Base-by-base conservation (phyloP, 2,329 filamentous ascomycete genomes). In the Cytospora chrysosperma region DNA sequence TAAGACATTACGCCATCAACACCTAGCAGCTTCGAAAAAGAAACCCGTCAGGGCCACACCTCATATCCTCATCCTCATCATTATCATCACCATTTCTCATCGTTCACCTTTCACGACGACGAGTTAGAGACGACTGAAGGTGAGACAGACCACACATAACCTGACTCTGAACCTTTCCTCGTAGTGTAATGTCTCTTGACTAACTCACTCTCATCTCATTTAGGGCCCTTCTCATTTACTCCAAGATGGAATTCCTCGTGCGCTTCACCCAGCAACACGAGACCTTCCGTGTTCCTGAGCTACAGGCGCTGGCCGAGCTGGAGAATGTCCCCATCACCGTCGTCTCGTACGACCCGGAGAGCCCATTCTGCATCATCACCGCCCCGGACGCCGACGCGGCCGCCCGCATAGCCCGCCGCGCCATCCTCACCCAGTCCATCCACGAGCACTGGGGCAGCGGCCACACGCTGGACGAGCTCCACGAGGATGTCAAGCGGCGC, bases 221-320 rank as follows among this genome's bases (percentile, higher is more conserved):
- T n/a, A 47, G 43, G 43, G 12, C 34, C 5, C 34, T 15, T 30
- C 4, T 30, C 28, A 30, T 13, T 37, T 13, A 24, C 43, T 47
- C n/a, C 43, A 47, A 47, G n/a, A 47, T 47, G 43, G 43, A 47
- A 13, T 98, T 91, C 72, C 83, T 99, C 65, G 88, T 99, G 68
- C 91, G 94, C 70, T 93, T 98, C 74, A 90, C 89, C 52, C 95
- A 98, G 76, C 82, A 85, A 64, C 93, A 98, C 75, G 92, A 97
- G 79, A 89, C 86, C n/a, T 99, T 99, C 74, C 89, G 94, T 47
- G 81, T 87, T 62, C 86, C 93, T 3, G 95, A 99, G 76, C 84
- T 97, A 17, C 80, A 94, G 71, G 88, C 95, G 27, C 80, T 99
- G 24, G 93, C 92, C 4, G 79, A 86, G 12, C 74, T 94, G 6